Percentiles rank a stretch among this genome's conserved stretches.
These are phyloP conservation scores for Penicillium sp. DNA, from an alignment of 2,329 filamentous ascomycete species.

Conservation along the genomic window DNA sequence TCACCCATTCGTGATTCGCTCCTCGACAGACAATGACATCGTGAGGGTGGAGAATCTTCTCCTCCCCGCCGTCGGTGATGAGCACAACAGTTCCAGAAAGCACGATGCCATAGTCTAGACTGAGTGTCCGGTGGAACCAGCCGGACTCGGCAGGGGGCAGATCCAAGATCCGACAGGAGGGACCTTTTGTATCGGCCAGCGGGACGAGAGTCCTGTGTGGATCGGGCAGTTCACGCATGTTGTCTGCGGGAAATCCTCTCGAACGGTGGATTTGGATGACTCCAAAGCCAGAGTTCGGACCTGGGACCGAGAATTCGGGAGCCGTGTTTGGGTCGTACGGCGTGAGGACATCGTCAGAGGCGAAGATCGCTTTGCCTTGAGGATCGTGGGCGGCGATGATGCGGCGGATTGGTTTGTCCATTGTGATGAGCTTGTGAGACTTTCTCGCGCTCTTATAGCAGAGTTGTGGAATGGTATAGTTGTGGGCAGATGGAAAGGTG, in stretches of 20 bases:
- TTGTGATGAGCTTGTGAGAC: neutral
- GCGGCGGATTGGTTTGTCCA: slow-evolving; percentile 22
- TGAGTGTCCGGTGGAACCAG: slow-evolving; percentile 32
- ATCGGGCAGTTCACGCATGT: slow-evolving; percentile 21
- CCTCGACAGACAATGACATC: slow-evolving; percentile 40
- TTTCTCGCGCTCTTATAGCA: too few species aligned
- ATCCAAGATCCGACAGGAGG: slow-evolving; percentile 23
- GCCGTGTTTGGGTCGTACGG: slow-evolving; percentile 29
- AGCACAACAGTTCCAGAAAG: slow-evolving; percentile 29
- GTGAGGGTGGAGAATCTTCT: slow-evolving; percentile 28
- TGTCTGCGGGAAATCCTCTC: slow-evolving; percentile 27
- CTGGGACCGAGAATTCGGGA: slow-evolving; percentile 19
- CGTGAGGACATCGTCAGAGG: slow-evolving; percentile 25
- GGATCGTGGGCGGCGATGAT: slow-evolving; percentile 24
- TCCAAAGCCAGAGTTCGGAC: slow-evolving; percentile 24
- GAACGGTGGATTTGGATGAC: slow-evolving; percentile 31
- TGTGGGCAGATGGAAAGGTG: too few species aligned
- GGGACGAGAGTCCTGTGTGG: slow-evolving; percentile 26
- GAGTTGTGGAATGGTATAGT: too few species aligned
- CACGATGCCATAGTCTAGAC: slow-evolving; percentile 33
- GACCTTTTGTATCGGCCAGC: slow-evolving; percentile 25
- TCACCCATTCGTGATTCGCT: slow-evolving; percentile 50
- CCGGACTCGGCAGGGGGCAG: slow-evolving; percentile 19
- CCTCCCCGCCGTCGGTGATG: slow-evolving; percentile 30
- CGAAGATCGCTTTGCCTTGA: slow-evolving; percentile 29